These are phyloP conservation scores for Avena atlantica DNA, from an alignment of 176 grass and related monocot species.

Conservation along the genomic window DNA sequence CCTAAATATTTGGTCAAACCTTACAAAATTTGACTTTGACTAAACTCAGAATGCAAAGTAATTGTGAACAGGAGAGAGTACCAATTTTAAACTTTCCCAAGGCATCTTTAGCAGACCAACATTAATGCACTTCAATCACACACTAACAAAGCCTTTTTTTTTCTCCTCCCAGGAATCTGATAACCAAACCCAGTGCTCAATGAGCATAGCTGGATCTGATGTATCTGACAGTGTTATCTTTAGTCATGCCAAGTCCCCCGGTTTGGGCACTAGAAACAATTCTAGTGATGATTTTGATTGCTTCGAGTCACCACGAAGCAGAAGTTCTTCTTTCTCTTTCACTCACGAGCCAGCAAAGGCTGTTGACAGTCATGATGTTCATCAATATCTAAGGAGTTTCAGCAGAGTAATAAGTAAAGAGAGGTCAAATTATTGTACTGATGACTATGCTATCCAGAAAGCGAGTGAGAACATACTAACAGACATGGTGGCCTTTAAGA, in stretches of 20 bases:
- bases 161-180: conserved; percentile 48
- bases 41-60: too few species aligned
- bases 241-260: conserved; percentile 1
- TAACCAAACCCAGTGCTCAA: conserved; percentile 63
- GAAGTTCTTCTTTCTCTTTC: conserved; percentile 58
- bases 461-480: conserved; percentile 25
- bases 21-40: too few species aligned
- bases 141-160: conserved; percentile 10
- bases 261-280: conserved; percentile 37
- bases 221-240: conserved; percentile 27
- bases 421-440: conserved; percentile 47
- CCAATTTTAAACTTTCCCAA: not conserved
- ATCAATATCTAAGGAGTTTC: conserved; percentile 54
- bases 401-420: conserved; percentile 44
- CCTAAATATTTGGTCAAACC: too few species aligned
- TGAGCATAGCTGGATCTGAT: conserved; percentile 59
- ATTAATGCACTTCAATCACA: not conserved
- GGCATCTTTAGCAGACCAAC: conserved; percentile 6
- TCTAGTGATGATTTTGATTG: conserved; percentile 37
- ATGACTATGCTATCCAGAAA: conserved; percentile 56
- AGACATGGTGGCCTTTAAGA: conserved; percentile 47
- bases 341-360: conserved; percentile 27
- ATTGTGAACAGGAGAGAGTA: too few species aligned
- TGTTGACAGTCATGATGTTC: conserved; percentile 33
- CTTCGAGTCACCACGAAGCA: conserved; percentile 43